phyloP scores from a whole-genome alignment of 208 protist genomes.

The Crithidia mellificae region DNA sequence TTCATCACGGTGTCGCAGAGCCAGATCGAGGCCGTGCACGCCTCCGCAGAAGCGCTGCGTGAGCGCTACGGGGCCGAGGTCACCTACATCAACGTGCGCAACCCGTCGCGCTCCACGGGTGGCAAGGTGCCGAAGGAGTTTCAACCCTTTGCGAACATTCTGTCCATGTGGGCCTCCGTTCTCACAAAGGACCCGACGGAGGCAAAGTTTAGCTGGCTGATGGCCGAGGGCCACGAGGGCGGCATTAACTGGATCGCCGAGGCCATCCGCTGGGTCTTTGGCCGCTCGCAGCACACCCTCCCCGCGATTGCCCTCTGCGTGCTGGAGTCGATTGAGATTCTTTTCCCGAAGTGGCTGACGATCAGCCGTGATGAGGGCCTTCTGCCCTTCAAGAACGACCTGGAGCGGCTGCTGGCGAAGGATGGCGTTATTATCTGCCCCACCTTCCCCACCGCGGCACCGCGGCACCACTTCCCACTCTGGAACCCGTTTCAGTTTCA shows the following conservation, averaged over 20 bases:
- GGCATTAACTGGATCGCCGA: conserved; percentile 65
- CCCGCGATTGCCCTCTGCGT: conserved; percentile 73
- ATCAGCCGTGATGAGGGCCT: conserved; percentile 34
- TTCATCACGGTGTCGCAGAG: conserved; percentile 50
- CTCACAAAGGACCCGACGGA: conserved; percentile 69
- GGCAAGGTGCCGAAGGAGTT: conserved; percentile 59
- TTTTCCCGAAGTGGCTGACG: conserved; percentile 50
- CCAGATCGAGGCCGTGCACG: conserved; percentile 62
- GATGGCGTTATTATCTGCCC: conserved; percentile 75
- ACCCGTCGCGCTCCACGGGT: conserved; percentile 56
- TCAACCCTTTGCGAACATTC: conserved; percentile 53
- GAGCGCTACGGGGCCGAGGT: conserved; percentile 63
- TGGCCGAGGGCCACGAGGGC: conserved; percentile 50
- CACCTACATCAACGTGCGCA: conserved; percentile 72
- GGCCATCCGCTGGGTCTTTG: conserved; percentile 54
- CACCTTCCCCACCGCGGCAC: conserved; percentile 71
- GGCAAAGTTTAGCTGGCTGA: conserved; percentile 59
- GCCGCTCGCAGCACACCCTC: conserved; percentile 76
- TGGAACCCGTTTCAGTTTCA: conserved; percentile 82
- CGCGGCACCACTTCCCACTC: conserved; percentile 68
- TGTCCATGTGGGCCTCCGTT: conserved; percentile 70
- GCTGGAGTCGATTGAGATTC: conserved; percentile 51
- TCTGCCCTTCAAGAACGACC: conserved; percentile 55
- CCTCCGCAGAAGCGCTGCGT: conserved; percentile 56
- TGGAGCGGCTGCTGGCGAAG: conserved; percentile 66